Evolutionary conservation across 768 basidiomycete genomes (phyloP).

Genomic region (Pleurotus djamor): DNA sequence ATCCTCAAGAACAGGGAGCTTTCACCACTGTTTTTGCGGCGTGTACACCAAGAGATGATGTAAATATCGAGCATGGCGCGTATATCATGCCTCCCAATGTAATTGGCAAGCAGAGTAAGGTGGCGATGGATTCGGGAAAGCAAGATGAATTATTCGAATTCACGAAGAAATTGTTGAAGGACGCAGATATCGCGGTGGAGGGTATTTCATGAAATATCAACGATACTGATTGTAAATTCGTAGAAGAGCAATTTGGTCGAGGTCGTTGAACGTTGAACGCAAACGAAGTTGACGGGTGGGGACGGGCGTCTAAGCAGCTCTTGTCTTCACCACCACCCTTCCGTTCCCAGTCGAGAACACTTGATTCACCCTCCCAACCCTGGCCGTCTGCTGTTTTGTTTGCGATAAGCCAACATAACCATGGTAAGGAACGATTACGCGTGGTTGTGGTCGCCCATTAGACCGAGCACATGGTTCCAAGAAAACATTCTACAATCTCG

Average conservation of each 20-base stretch:
- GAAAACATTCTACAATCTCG: not conserved
- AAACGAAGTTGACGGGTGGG: too few relatives aligned
- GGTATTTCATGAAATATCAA: not conserved
- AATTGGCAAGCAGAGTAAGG: conserved; percentile 19
- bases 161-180: conserved; percentile 24
- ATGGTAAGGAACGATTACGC: not conserved
- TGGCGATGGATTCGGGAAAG: conserved; percentile 27
- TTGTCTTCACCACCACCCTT: too few relatives aligned
- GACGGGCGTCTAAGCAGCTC: too few relatives aligned
- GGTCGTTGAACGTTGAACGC: too few relatives aligned
- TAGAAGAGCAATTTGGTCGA: too few relatives aligned
- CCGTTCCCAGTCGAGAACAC: not conserved
- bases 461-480: not conserved
- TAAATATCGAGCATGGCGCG: conserved; percentile 30
- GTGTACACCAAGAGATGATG: conserved; percentile 17
- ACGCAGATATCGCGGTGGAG: conserved; percentile 14
- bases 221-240: not conserved
- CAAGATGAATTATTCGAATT: conserved; percentile 35
- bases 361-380: not conserved
- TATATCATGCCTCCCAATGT: conserved; percentile 33
- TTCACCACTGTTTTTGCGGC: conserved; percentile 17
- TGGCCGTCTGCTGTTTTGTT: not conserved
- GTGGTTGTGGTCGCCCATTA: not conserved
- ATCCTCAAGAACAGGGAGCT: conserved; percentile 17
- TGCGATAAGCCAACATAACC: not conserved